Evolutionary conservation across 768 basidiomycete genomes (phyloP).

Genomic region (Tylopilus sp.): DNA sequence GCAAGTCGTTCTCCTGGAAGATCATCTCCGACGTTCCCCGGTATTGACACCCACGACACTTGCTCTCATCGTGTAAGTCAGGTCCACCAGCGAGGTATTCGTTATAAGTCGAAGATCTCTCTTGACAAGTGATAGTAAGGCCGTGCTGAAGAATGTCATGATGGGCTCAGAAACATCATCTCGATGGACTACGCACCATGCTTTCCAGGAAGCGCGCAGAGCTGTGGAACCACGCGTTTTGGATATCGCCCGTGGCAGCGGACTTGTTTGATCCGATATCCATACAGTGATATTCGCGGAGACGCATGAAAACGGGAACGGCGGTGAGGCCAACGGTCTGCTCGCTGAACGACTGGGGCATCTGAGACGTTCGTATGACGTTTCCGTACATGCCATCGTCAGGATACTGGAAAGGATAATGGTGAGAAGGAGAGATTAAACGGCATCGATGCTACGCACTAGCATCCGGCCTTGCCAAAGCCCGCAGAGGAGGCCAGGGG

Average conservation of each 20-base stretch:
- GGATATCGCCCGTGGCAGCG: constrained; percentile 33
- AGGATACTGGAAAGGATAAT: constrained; percentile 12
- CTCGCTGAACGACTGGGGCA: constrained; percentile 35
- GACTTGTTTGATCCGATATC: constrained; percentile 36
- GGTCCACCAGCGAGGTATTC: constrained; percentile 37
- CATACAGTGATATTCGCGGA: constrained; percentile 52
- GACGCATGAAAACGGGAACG: constrained; percentile 55
- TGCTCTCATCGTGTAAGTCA: constrained; percentile 42
- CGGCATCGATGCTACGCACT: constrained; percentile 37
- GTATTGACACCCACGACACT: constrained; percentile 32
- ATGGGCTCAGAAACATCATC: constrained; percentile 1
- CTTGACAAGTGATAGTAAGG: constrained; percentile 22
- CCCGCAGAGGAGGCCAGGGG: constrained; percentile 51
- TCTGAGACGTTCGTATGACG: constrained; percentile 20
- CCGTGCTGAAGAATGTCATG: constrained; percentile 14
- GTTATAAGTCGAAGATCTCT: constrained; percentile 36
- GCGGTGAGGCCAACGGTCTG: constrained; percentile 35
- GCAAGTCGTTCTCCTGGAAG: constrained; percentile 25
- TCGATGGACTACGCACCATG: constrained; percentile 21
- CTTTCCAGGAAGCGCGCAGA: constrained; percentile 14
- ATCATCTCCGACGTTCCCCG: constrained; percentile 30
- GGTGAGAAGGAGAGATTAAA: not conserved
- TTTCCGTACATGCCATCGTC: constrained; percentile 14
- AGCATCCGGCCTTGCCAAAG: constrained; percentile 63
- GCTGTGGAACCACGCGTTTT: constrained; percentile 40